Conservation (phyloP, 164 flowering plant species). For the Platanus orientalis region DNA sequence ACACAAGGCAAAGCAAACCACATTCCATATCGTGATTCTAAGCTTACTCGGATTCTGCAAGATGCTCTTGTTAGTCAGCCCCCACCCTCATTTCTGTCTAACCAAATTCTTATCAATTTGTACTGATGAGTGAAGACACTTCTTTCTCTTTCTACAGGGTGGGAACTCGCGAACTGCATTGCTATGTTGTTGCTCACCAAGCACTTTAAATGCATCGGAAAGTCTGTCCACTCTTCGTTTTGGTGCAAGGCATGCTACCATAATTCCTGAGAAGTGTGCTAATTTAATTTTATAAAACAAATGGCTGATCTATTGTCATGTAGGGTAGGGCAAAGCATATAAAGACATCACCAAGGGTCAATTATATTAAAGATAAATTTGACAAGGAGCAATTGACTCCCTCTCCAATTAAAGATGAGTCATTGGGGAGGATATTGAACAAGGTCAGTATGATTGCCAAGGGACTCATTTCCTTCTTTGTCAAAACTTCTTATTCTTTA, state of each 20-base stretch:
- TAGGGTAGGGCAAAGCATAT: conserved; percentile 75
- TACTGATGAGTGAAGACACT: neutral
- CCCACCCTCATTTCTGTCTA: neutral
- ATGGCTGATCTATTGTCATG: neutral
- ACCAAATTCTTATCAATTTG: neutral
- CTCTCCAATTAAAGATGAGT: conserved; percentile 33
- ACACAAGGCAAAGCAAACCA: conserved; percentile 54
- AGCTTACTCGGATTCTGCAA: conserved; percentile 78
- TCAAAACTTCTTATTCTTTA: neutral
- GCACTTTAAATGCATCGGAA: conserved; percentile 66
- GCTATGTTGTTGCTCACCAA: conserved; percentile 89
- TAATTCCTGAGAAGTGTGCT: neutral
- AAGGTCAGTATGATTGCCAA: conserved; percentile 32
- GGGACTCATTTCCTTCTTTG: neutral
- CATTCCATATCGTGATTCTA: conserved; percentile 84
- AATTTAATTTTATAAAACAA: neutral
- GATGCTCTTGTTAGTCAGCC: conserved; percentile 63
- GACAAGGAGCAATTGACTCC: conserved; percentile 18
- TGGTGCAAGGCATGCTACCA: conserved; percentile 60
- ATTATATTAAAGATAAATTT: conserved; percentile 29
- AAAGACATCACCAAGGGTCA: conserved; percentile 39
- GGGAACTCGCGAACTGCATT: conserved; percentile 73
- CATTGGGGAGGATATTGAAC: conserved; percentile 42
- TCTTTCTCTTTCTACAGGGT: conserved; percentile 40
- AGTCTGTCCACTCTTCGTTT: conserved; percentile 84